Conservation (phyloP, 2,329 filamentous ascomycete genomes). For the Colletotrichum nymphaeae region DNA sequence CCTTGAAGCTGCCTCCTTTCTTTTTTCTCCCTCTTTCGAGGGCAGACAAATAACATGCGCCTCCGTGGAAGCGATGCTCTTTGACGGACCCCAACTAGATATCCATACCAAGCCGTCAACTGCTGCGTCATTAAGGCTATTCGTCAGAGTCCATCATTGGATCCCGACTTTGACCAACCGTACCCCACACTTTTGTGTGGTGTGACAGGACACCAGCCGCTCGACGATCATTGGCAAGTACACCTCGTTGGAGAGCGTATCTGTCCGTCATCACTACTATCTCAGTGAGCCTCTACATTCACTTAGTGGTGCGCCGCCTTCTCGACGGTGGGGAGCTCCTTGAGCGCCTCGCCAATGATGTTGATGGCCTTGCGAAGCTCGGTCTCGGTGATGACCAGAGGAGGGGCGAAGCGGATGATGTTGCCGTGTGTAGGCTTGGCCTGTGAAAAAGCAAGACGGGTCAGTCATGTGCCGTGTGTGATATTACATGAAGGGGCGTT, state of each 20-base stretch:
- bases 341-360: slow-evolving; percentile 85
- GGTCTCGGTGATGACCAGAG: slow-evolving; percentile 90
- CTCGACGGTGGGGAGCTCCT: slow-evolving; percentile 77
- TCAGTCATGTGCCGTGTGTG: slow-evolving; percentile 28
- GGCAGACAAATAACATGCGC: not conserved
- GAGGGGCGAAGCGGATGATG: slow-evolving; percentile 97
- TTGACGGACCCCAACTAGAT: not conserved
- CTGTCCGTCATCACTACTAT: not conserved
- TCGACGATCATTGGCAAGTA: not conserved
- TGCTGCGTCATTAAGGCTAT: not conserved
- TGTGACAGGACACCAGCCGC: slow-evolving; percentile 15
- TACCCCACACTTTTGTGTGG: not conserved
- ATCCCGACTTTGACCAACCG: slow-evolving; percentile 13
- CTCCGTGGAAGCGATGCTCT: not conserved
- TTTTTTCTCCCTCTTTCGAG: not conserved
- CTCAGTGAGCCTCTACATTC: not conserved
- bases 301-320: slow-evolving; percentile 51
- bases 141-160: not conserved
- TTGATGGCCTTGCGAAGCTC: slow-evolving; percentile 81
- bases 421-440: slow-evolving; percentile 99
- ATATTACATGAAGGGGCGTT: not conserved
- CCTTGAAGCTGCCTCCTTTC: not conserved
- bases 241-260: not conserved
- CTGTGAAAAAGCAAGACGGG: slow-evolving; percentile 57
- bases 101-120: not conserved